Evolutionary conservation across 306 rosid genomes (phyloP).

Genomic region (Quercus mongolica): DNA sequence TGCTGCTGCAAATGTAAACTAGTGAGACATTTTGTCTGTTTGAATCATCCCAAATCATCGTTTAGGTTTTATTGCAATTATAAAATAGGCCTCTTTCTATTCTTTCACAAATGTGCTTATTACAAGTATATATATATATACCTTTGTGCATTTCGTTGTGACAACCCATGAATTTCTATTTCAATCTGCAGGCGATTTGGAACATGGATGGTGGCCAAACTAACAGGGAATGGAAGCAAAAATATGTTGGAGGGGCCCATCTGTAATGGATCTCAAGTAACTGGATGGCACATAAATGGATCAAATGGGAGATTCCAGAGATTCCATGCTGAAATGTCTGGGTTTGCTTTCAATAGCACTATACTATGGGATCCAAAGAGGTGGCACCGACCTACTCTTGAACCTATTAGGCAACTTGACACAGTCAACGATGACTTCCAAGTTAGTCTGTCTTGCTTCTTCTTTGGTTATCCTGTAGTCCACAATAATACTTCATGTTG

Average conservation of each 20-base stretch:
- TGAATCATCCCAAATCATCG: not conserved
- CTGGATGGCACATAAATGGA: constrained; percentile 78
- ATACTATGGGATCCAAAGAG: constrained; percentile 82
- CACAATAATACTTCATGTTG: not conserved
- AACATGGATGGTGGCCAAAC: constrained; percentile 73
- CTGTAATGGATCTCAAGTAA: constrained; percentile 76
- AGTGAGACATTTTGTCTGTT: not conserved
- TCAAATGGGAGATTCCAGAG: constrained; percentile 40
- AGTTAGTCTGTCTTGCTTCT: constrained; percentile 42
- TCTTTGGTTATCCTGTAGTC: not conserved
- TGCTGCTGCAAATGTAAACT: constrained; percentile 2
- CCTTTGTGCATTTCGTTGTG: constrained; percentile 12
- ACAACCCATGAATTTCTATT: constrained; percentile 6
- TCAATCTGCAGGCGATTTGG: constrained; percentile 74
- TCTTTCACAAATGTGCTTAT: not conserved
- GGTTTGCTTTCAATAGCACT: constrained; percentile 93
- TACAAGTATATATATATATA: not conserved
- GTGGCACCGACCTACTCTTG: constrained; percentile 69
- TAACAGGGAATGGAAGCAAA: constrained; percentile 29
- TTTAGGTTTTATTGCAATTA: not conserved
- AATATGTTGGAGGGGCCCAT: constrained; percentile 63
- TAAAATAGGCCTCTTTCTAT: not conserved
- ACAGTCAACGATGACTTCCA: constrained; percentile 48
- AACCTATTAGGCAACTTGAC: constrained; percentile 74
- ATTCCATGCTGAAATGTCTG: constrained; percentile 71